Evolutionary conservation across 2,329 filamentous ascomycete genomes (phyloP).

Genomic region (Aureobasidium mangrovei): DNA sequence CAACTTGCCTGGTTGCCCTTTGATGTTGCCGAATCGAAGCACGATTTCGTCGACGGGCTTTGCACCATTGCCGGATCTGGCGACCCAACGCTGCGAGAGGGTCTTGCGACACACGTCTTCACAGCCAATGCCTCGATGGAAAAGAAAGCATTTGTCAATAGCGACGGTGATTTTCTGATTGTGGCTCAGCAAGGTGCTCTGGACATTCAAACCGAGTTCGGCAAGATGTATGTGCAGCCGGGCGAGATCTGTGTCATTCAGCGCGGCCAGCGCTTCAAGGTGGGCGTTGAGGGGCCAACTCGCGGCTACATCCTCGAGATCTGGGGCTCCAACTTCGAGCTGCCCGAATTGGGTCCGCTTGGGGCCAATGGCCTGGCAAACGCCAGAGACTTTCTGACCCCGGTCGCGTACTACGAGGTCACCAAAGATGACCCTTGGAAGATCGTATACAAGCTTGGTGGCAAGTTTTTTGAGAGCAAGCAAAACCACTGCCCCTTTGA

Average conservation of each 20-base stretch:
- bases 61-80: slow-evolving; percentile 44
- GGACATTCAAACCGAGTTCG: slow-evolving; percentile 33
- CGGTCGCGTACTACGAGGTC: slow-evolving; percentile 30
- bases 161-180: slow-evolving; percentile 33
- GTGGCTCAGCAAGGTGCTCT: slow-evolving; percentile 30
- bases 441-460: slow-evolving; percentile 31
- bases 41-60: slow-evolving; percentile 42
- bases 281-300: slow-evolving; percentile 31
- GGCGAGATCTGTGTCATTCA: slow-evolving; percentile 34
- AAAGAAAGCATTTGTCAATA: slow-evolving; percentile 38
- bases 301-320: slow-evolving; percentile 34
- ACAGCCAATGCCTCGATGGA: slow-evolving; percentile 40
- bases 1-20: slow-evolving; percentile 43
- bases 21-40: slow-evolving; percentile 27
- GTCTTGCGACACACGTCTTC: slow-evolving; percentile 43
- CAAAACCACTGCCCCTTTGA: slow-evolving; percentile 37
- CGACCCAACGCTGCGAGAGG: slow-evolving; percentile 42
- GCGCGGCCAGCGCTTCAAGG: slow-evolving; percentile 30
- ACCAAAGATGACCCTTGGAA: slow-evolving; percentile 28
- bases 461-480: slow-evolving; percentile 26
- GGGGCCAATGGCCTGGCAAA: slow-evolving; percentile 33
- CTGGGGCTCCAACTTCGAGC: slow-evolving; percentile 34
- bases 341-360: slow-evolving; percentile 31
- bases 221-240: slow-evolving; percentile 31
- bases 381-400: slow-evolving; percentile 31